phyloP scores from a whole-genome alignment of 2,329 filamentous ascomycete genomes.

The Celoporthe dispersa region DNA sequence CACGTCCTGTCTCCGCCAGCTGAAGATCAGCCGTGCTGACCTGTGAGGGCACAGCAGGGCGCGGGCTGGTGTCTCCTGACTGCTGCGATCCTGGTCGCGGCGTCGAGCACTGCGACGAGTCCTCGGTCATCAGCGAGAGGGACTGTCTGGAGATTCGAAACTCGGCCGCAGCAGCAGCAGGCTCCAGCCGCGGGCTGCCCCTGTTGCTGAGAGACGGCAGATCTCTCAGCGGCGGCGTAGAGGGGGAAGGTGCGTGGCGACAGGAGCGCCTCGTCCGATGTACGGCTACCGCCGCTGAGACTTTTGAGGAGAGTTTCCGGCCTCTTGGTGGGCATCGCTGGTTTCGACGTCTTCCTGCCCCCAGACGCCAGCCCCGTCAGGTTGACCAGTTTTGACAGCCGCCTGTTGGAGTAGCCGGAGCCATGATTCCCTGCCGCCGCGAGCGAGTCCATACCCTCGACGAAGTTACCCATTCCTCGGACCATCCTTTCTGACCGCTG shows the following conservation, averaged over 20 bases:
- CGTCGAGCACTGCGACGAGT: constrained; percentile 24
- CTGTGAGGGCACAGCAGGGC: constrained; percentile 21
- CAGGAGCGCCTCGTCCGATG: background rate
- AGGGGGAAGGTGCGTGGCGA: constrained; percentile 8
- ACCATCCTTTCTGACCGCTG: constrained; percentile 43
- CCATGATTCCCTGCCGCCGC: background rate
- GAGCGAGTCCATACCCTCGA: constrained; percentile 37
- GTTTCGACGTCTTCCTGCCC: background rate
- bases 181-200: constrained; percentile 3
- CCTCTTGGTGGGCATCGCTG: background rate
- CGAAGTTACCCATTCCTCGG: constrained; percentile 41
- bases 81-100: constrained; percentile 24
- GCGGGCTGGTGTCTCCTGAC: constrained; percentile 19
- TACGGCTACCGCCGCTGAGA: background rate
- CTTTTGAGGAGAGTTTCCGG: constrained; percentile 3
- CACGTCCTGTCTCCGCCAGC: constrained; percentile 24
- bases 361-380: background rate
- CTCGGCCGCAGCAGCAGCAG: background rate
- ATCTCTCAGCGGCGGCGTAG: constrained; percentile 4
- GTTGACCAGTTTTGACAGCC: background rate
- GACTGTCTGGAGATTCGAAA: constrained; percentile 4
- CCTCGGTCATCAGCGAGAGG: constrained; percentile 11
- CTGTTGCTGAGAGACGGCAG: constrained; percentile 1
- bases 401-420: constrained; percentile 15
- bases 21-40: constrained; percentile 28